Base-by-base conservation (phyloP, 345 rosid species). In the Hirschfeldia incana region DNA sequence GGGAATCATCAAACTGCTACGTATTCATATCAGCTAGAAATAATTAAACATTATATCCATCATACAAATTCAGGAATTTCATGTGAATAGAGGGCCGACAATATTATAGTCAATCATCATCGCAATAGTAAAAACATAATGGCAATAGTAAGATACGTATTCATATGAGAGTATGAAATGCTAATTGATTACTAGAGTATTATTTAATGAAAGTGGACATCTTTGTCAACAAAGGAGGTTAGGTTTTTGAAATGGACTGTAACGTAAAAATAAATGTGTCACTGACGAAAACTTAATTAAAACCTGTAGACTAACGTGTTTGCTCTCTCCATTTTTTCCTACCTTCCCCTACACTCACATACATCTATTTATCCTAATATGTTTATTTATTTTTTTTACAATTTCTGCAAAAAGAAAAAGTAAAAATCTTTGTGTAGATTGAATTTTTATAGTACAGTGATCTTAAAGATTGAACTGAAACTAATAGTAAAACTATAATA, bases 41-140 rank as follows among this genome's bases (percentile, higher is more conserved):
- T 71, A 78, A 64, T 65, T 64, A 71, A 28, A 64, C 44, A 39
- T 64, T 53, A 64, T 37, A 12, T 32, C 15, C 55, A 66, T 46
- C 71, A 65, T 64, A 15, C 37, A 29, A 65, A 2, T 42, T 36
- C 70, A 69, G 30, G 55, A 74, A 51, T 62, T 74, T 66, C 66
- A 69, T 74, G 66, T 61, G 82, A 79, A 79, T 51, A 27, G 37
- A 39, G 70, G 46, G 6, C 75, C 66, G 78, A 74, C 75, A 74
- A 12, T 37, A 79, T 79, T 28, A 79, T 74, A 67, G 75, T 68
- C 65, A 68, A 74, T 74, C 70, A 79, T 79, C 65, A 67, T 8
- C 9, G 33, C 21, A 4, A 61, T 79, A 27, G 68, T 49, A 11
- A 74, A 58, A 36, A 67, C 42, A 59, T 73, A 72, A 72, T 29